A percentile compares a stretch with the other conserved stretches of the same genome.
Evolutionary conservation across 2,329 filamentous ascomycete genomes (phyloP).

Genomic region (Trichophyton rubrum): DNA sequence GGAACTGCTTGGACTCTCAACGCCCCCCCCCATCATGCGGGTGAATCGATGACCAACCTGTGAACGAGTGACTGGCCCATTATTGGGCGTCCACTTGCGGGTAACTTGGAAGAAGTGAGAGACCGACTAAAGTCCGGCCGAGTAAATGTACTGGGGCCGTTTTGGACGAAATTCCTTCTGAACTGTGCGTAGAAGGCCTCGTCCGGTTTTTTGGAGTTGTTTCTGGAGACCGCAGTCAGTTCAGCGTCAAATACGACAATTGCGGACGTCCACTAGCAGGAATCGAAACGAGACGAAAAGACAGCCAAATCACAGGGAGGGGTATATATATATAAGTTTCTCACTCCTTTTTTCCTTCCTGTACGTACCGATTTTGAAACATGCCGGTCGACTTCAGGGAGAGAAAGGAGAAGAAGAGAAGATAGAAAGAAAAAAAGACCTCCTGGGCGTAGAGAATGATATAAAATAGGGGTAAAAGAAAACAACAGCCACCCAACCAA

Average conservation of each 20-base stretch:
- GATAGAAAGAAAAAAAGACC: neutral
- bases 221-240: constrained; percentile 35
- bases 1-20: constrained; percentile 5
- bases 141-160: constrained; percentile 37
- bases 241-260: neutral
- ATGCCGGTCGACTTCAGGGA: constrained; percentile 20
- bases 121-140: neutral
- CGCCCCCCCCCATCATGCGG: constrained; percentile 7
- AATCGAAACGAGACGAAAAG: neutral
- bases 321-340: neutral
- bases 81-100: neutral
- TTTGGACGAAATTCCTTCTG: constrained; percentile 67
- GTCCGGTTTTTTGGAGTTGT: constrained; percentile 70
- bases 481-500: neutral
- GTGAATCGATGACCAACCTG: constrained; percentile 10
- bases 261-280: neutral
- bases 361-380: constrained; percentile 38
- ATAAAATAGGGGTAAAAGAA: neutral
- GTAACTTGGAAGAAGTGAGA: neutral
- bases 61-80: constrained; percentile 11
- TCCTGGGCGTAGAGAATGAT: neutral
- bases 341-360: neutral
- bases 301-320: neutral
- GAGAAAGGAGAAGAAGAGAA: constrained; percentile 8
- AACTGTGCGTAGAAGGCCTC: constrained; percentile 76